Conservation (phyloP, 129 eudicot genomes). For the Kitagawia praeruptora region DNA sequence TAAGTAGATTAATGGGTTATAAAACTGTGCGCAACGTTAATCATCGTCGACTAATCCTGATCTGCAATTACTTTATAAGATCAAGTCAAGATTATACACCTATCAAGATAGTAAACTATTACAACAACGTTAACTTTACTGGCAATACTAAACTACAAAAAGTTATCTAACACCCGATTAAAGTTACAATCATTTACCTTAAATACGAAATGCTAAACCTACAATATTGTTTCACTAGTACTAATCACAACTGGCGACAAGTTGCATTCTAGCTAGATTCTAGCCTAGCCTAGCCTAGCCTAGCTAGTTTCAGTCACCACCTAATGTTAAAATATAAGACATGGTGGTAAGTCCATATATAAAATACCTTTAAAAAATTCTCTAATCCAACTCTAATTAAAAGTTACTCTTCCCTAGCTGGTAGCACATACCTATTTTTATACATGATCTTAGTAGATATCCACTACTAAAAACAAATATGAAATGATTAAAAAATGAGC, state of each 20-base stretch:
- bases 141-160: neutral
- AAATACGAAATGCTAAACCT: neutral
- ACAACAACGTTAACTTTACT: neutral
- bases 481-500: neutral
- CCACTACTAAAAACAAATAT: constrained; percentile 1
- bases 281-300: neutral
- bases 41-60: neutral
- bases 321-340: neutral
- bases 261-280: constrained; percentile 3
- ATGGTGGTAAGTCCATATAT: neutral
- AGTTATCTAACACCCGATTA: neutral
- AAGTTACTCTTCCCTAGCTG: neutral
- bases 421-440: neutral
- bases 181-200: constrained; percentile 3
- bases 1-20: neutral
- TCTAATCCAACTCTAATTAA: neutral
- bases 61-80: neutral
- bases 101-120: neutral
- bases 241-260: constrained; percentile 2
- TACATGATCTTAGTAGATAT: constrained; percentile 1
- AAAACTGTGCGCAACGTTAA: neutral
- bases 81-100: constrained; percentile 1
- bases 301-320: neutral
- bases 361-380: neutral
- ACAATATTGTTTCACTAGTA: neutral